Conservation (phyloP, 1,284 basidiomycete genomes). For the Thecaphora thlaspeos region DNA sequence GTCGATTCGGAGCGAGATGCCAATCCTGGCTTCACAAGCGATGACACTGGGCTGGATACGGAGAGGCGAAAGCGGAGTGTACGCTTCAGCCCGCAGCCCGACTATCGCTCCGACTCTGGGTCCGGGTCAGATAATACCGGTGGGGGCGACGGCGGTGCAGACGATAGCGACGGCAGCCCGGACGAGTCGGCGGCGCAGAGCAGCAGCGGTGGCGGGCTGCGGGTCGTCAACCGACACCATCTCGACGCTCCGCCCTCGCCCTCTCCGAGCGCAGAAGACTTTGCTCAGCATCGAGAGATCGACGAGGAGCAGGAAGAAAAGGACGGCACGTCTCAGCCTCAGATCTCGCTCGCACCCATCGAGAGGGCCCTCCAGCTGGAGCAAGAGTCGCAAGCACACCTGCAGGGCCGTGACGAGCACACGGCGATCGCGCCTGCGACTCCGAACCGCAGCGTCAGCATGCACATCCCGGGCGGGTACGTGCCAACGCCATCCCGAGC, state of each 20-base stretch:
- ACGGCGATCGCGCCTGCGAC: background rate
- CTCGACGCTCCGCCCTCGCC: too few relatives aligned
- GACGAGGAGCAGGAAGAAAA: constrained; percentile 1
- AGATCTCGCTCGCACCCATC: background rate
- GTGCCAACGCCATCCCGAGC: constrained; percentile 10
- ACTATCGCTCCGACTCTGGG: constrained; percentile 34
- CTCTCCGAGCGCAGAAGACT: too few relatives aligned
- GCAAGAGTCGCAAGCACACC: background rate
- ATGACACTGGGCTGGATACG: constrained; percentile 2
- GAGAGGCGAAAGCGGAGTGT: constrained; percentile 23
- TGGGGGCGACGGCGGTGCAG: background rate
- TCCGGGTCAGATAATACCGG: constrained; percentile 20
- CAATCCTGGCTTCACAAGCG: too few relatives aligned
- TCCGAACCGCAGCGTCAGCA: constrained; percentile 4
- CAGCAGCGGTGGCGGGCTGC: background rate
- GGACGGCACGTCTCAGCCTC: background rate
- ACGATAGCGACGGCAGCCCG: constrained; percentile 7
- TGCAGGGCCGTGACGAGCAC: background rate
- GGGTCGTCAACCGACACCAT: constrained; percentile 10
- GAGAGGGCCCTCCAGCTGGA: background rate
- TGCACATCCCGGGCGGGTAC: constrained; percentile 22
- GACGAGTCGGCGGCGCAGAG: constrained; percentile 1
- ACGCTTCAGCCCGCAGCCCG: constrained; percentile 28
- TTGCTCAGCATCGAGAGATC: too few relatives aligned
- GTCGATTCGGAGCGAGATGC: too few relatives aligned